phyloP scores from a whole-genome alignment of 1,284 basidiomycete species.

The Austroboletus niveus region DNA sequence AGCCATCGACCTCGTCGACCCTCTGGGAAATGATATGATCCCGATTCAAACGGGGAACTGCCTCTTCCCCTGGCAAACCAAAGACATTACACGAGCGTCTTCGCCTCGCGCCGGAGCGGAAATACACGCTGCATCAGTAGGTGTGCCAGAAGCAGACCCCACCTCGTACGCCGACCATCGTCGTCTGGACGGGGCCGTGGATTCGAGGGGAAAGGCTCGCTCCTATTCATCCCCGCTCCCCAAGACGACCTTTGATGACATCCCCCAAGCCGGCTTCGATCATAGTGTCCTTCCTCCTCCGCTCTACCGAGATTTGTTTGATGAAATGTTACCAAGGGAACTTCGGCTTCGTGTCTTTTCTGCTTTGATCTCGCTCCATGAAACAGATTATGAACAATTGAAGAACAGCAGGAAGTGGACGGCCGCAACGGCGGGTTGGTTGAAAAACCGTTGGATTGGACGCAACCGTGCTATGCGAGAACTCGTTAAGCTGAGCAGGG shows the following conservation, averaged over 20 bases:
- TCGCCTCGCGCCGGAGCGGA: constrained; percentile 30
- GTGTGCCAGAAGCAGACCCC: constrained; percentile 3
- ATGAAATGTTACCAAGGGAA: constrained; percentile 70
- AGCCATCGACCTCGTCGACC: constrained; percentile 3
- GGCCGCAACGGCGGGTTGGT: constrained; percentile 51
- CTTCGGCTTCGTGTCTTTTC: constrained; percentile 66
- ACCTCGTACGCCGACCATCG: constrained; percentile 12
- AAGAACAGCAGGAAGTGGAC: constrained; percentile 53
- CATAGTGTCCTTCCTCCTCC: constrained; percentile 52
- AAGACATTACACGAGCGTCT: constrained; percentile 28
- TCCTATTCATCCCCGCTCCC: constrained; percentile 65
- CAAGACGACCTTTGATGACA: constrained; percentile 53
- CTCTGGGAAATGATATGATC: constrained; percentile 10
- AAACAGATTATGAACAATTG: constrained; percentile 48
- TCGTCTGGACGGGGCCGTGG: constrained; percentile 14
- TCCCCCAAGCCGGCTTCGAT: constrained; percentile 41
- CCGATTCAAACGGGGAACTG: constrained; percentile 36
- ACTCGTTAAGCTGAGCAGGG: constrained; percentile 76
- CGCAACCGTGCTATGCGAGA: constrained; percentile 71
- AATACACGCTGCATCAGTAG: constrained; percentile 18
- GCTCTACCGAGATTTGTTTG: constrained; percentile 55
- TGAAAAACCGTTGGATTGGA: constrained; percentile 68
- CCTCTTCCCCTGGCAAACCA: constrained; percentile 44
- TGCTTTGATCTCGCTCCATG: constrained; percentile 51
- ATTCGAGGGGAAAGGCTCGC: constrained; percentile 50